A percentile compares a stretch with the other conserved stretches of the same genome.
Conservation (phyloP, 176 grass and related monocot species). For the Zea mays region DNA sequence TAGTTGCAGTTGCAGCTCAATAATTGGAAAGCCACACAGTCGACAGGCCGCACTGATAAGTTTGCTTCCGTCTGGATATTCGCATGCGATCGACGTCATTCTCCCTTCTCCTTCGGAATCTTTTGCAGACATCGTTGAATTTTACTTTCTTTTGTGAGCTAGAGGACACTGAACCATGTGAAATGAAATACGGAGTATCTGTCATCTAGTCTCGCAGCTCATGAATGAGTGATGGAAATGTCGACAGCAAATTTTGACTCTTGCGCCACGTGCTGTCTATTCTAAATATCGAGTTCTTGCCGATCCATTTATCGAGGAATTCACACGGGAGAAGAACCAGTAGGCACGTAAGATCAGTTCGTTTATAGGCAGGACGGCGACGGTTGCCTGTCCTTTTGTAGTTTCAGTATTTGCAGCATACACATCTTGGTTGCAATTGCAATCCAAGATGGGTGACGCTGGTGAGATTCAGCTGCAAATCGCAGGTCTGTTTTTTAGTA, state of each 20-base stretch:
- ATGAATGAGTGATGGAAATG: background rate
- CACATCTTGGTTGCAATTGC: slow-evolving; percentile 11
- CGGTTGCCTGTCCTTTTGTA: background rate
- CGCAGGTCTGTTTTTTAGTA: slow-evolving; percentile 3
- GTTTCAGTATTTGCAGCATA: background rate
- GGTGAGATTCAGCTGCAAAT: slow-evolving; percentile 57
- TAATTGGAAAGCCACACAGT: background rate
- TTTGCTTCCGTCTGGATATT: slow-evolving; percentile 20
- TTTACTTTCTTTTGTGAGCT: background rate
- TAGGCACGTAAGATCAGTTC: background rate
- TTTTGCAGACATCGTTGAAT: background rate
- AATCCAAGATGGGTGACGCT: slow-evolving; percentile 32
- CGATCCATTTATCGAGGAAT: slow-evolving; percentile 1
- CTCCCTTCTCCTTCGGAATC: background rate
- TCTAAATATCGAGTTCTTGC: background rate
- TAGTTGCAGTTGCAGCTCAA: background rate
- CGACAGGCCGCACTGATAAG: background rate
- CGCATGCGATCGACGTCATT: slow-evolving; percentile 8
- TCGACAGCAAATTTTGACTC: slow-evolving; percentile 35
- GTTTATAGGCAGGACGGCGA: background rate
- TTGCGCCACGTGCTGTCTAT: background rate
- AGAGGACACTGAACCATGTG: slow-evolving; percentile 13
- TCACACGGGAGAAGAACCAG: slow-evolving; percentile 5
- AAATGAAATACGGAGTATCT: background rate
- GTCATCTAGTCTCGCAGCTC: background rate